Evolutionary conservation across 2,329 filamentous ascomycete genomes (phyloP), one percentile per base, ranked within the genome.

Genomic region (Alternaria rosae): DNA sequence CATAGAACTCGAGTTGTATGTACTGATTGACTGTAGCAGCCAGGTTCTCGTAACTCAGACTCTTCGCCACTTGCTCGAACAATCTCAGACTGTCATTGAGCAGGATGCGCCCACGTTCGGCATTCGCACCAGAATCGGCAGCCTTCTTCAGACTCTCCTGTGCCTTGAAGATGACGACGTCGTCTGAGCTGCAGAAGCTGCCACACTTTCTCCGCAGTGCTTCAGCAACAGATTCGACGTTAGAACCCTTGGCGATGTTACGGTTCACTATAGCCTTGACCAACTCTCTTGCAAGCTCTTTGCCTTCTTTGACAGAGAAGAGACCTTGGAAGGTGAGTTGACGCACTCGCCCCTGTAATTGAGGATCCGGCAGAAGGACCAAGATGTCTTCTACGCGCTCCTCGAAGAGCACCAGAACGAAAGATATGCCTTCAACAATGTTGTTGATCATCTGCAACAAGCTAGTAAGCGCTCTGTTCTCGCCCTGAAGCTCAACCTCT

Each of bases 261-360:
- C 94, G 90, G 78, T 98, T 98, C 57, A 99, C 95, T 73, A 99
- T 98, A 1, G 94, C 93, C 79, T 98, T 99, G 59, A 99, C 95
- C 2, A 99, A 85, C 57, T 97, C 87, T 79, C 97, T 97, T 3
- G 94, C 96, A 23, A 98, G 87, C 11, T 97, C 93, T 70, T 93
- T 93, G 30, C 95, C 95, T 17, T 89, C 85, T 6, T 86, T 81
- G 43, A 91, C 89, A 5, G 92, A 92, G 78, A 99, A 98, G 0
- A 99, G 87, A 47, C 88, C 87, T 77, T 98, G 93, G 74, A 92
- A 99, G 0, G 93, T 97, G 55, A 99, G 85, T 35, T 90, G 87
- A 61, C 88, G 86, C 54, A 97, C 88, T 61, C 89, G 87, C 66
- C 89, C 85, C 62, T 90, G 90, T 1, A 90, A 86, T 0, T 85